A percentile compares a stretch with the other conserved stretches of the same genome.
Conservation (phyloP, 805 yeast genomes). For the Wickerhamiella bombiphila region DNA sequence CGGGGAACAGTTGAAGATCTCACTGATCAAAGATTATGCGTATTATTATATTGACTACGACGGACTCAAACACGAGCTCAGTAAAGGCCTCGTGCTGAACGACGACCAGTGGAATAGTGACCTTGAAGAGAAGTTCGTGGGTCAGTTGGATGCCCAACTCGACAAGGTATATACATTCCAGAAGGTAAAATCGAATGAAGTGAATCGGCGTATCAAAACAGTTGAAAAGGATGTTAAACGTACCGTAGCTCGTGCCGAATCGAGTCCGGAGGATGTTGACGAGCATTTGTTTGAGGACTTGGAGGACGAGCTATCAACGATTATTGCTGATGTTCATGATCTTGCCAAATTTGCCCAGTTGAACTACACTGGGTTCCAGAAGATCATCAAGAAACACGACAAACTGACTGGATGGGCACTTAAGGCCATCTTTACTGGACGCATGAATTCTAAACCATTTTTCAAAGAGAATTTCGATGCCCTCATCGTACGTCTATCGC, state of each 20-base stretch:
- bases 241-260: constrained; percentile 35
- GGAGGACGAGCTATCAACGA: constrained; percentile 66
- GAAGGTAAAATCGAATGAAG: constrained; percentile 74
- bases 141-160: constrained; percentile 61
- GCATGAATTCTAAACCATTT: constrained; percentile 87
- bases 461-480: constrained; percentile 89
- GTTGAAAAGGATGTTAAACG: constrained; percentile 57
- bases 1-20: constrained; percentile 82
- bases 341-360: constrained; percentile 84
- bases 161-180: constrained; percentile 91
- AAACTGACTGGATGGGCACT: constrained; percentile 67
- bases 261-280: constrained; percentile 26
- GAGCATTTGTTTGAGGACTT: constrained; percentile 59
- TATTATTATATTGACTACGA: constrained; percentile 87
- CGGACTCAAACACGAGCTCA: constrained; percentile 70
- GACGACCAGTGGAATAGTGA: constrained; percentile 56
- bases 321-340: constrained; percentile 95
- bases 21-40: constrained; percentile 78
- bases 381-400: constrained; percentile 92
- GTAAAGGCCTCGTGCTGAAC: constrained; percentile 43
- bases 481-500: constrained; percentile 77
- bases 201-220: constrained; percentile 69
- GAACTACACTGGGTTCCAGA: constrained; percentile 94
- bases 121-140: constrained; percentile 70
- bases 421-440: constrained; percentile 84